Evolutionary conservation across 2,329 filamentous ascomycete genomes (phyloP), one percentile per base, ranked within the genome.

Genomic region (Sporothrix curviconia): DNA sequence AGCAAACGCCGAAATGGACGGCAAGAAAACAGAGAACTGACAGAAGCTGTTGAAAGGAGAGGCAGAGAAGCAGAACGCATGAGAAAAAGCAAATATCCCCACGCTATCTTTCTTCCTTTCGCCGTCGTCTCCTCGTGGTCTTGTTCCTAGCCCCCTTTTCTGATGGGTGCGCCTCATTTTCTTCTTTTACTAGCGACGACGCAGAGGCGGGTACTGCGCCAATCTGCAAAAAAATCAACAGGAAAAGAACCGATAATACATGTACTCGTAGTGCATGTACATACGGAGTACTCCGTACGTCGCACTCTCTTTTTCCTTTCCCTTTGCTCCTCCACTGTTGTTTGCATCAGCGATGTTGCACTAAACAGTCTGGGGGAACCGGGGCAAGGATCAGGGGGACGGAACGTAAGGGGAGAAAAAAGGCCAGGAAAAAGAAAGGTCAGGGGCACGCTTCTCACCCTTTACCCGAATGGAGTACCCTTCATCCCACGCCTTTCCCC

Each of bases 1-100:
- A 52, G 28, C 12, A 19, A 17, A 30, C 9, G 8, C n/a, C 14
- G 12, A 4, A 32, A 17, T 17, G 11, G 15, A 7, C 11, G 7
- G 28, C 5, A 17, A 14, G 37, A 51, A 51, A 39, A 12, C 22
- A 28, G 34, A 51, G 37, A 51, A 39, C n/a, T 51, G 49, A 51
- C 49, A 40, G 34, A 40, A 39, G 12, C 22, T 42, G 7, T 17
- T 19, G 7, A n/a, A 34, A 25, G 15, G 24, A 40, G 24, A 7
- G 34, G 19, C 17, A 25, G 1, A 8, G 11, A 7, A 34, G 39
- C 25, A 32, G 28, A 32, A 32, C 11, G 28, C 28, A n/a, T 11
- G 28, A 6, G 6, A 34, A 54, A 55, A 55, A 55, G 52, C 24
- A 44, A 51, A 34, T 34, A 51, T 51, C 34, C 32, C 49, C 49